These are phyloP conservation scores for Mrakia frigida DNA, from an alignment of 768 basidiomycete genomes.

Conservation along the genomic window DNA sequence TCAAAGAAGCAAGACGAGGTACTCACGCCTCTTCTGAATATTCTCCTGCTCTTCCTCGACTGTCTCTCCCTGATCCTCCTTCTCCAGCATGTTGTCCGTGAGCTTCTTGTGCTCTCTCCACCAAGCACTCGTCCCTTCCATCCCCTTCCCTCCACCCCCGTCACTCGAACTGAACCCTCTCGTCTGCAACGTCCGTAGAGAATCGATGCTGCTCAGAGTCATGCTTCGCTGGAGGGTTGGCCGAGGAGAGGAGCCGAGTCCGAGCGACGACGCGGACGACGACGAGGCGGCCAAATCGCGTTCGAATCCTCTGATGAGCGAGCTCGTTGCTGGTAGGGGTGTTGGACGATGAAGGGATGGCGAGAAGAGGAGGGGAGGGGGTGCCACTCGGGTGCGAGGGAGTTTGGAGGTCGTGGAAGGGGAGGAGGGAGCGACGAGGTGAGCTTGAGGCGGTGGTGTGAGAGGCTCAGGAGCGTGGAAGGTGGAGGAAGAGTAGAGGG, in stretches of 20 bases:
- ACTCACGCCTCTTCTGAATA: slow-evolving; percentile 60
- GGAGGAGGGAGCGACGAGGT: slow-evolving; percentile 2
- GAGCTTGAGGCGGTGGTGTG: slow-evolving; percentile 17
- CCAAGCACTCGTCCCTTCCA: slow-evolving; percentile 15
- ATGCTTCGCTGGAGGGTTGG: slow-evolving; percentile 10
- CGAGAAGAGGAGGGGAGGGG: background rate
- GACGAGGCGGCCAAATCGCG: background rate
- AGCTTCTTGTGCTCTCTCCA: slow-evolving; percentile 31
- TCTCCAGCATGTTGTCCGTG: slow-evolving; percentile 50
- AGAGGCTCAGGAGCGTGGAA: slow-evolving; percentile 5
- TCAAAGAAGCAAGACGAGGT: background rate
- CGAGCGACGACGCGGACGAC: slow-evolving; percentile 3
- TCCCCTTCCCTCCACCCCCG: slow-evolving; percentile 1
- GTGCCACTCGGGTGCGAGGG: background rate
- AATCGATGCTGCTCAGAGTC: slow-evolving; percentile 21
- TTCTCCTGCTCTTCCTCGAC: slow-evolving; percentile 51
- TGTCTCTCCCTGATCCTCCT: slow-evolving; percentile 55
- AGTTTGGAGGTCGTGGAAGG: background rate
- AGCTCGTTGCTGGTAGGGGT: background rate
- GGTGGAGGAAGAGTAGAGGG: background rate
- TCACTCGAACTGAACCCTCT: background rate
- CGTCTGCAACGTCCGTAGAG: slow-evolving; percentile 14
- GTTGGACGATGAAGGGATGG: background rate
- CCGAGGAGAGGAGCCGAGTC: background rate
- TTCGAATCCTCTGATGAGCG: slow-evolving; percentile 13